Base-by-base conservation (phyloP, 768 basidiomycete species). In the Mycena metata region DNA sequence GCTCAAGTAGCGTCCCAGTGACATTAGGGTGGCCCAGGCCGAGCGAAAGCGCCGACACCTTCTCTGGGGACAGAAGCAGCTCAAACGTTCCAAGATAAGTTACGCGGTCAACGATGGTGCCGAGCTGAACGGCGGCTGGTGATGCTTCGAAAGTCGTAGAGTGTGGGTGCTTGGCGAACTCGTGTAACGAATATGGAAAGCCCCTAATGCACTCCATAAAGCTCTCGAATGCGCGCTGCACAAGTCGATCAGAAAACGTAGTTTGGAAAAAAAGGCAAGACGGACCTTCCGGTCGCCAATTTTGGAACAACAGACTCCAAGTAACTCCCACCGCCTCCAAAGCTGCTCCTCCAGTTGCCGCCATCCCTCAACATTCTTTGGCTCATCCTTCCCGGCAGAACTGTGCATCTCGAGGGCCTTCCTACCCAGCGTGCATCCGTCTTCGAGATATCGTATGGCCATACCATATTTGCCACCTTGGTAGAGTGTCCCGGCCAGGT, bases 231-330 rank as follows among this genome's bases (percentile, higher is more conserved):
- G 92, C 89, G 63, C 85, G 83, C 92, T 94, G 67, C 16, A 51
- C 30, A 42, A 8, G 1, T 52, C 7, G 23, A n/a, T 69, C 67
- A 60, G 60, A 43, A 36, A 33, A 39, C 66, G 55, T 41, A 58
- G 30, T 10, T 2, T 52, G 0, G 19, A 35, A 42, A 55, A 60
- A 15, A 50, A 36, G 66, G 57, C 45, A 17, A 60, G 5, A 76
- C 83, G 35, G 50, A 94, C 96, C 85, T 86, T 87, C 23, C 91
- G 85, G 71, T 97, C 92, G 0, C 91, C 91, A 30, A 89, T 89
- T 77, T 93, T 96, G 33, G 86, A 84, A 74, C 89, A 90, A 76
- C 94, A 95, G 5, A 91, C 88, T 0, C 87, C 95, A 26, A 96
- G 81, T 35, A 97, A 77, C 79, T 98, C 95, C 87, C 91, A 96